These are phyloP conservation scores for Arthrobotrys megalospora DNA, from an alignment of 2,329 filamentous ascomycete genomes.

Conservation along the genomic window DNA sequence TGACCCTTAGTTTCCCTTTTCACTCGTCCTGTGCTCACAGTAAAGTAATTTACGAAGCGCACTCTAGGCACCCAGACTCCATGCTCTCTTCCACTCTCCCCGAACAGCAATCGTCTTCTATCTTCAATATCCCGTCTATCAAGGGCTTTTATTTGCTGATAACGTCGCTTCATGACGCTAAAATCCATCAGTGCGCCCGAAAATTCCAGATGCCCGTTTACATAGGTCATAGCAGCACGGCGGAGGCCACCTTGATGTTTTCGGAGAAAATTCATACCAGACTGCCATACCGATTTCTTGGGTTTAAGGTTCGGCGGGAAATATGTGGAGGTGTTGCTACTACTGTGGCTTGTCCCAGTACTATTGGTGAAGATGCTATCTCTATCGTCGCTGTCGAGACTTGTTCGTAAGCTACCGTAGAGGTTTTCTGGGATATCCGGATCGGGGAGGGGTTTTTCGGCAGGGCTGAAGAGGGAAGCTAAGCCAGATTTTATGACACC, in stretches of 20 bases:
- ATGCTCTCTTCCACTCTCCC: conserved; percentile 47
- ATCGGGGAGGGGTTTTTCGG: conserved; percentile 66
- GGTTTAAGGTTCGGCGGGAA: conserved; percentile 45
- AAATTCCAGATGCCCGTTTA: conserved; percentile 87
- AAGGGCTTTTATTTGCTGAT: conserved; percentile 78
- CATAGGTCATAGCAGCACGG: conserved; percentile 79
- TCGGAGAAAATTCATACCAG: conserved; percentile 79
- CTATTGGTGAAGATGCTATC: conserved; percentile 22
- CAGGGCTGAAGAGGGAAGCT: conserved; percentile 79
- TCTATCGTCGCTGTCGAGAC: conserved; percentile 16
- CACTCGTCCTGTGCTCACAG: conserved; percentile 81
- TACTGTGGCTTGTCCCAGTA: not conserved
- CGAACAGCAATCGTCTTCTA: conserved; percentile 42
- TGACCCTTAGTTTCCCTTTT: conserved; percentile 68
- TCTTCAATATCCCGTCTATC: conserved; percentile 69
- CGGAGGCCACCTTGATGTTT: conserved; percentile 84
- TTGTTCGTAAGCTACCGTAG: conserved; percentile 15
- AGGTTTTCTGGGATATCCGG: conserved; percentile 39
- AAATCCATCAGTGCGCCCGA: conserved; percentile 85
- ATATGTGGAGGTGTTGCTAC: conserved; percentile 16
- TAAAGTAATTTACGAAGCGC: conserved; percentile 91
- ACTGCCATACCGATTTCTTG: conserved; percentile 65
- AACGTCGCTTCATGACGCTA: conserved; percentile 77
- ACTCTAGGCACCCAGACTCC: conserved; percentile 70
- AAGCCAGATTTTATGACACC: conserved; percentile 87